These are phyloP conservation scores for Cryphonectria radicalis DNA, from an alignment of 2,329 filamentous ascomycete genomes.

Conservation along the genomic window DNA sequence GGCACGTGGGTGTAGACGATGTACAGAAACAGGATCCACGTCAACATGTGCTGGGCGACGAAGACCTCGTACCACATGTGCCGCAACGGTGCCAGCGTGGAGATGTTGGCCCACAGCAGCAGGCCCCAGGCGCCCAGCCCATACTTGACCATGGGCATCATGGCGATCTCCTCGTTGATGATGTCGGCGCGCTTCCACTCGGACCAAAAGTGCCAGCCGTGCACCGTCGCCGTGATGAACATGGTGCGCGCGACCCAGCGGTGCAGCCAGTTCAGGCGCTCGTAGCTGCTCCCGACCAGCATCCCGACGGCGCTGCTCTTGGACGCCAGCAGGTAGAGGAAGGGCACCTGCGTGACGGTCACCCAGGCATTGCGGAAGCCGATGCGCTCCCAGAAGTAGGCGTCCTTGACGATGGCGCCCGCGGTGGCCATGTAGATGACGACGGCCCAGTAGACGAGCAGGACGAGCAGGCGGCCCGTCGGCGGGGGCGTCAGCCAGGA, in stretches of 20 bases:
- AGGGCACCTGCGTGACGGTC: constrained; percentile 65
- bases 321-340: constrained; percentile 65
- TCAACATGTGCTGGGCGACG: constrained; percentile 68
- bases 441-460: constrained; percentile 62
- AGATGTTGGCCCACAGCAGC: constrained; percentile 67
- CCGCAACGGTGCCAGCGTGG: constrained; percentile 66
- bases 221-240: constrained; percentile 69
- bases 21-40: constrained; percentile 65
- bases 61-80: constrained; percentile 72
- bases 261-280: constrained; percentile 74
- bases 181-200: constrained; percentile 66
- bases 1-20: constrained; percentile 68
- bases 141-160: constrained; percentile 69
- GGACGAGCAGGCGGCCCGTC: constrained; percentile 57
- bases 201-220: constrained; percentile 71
- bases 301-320: constrained; percentile 64
- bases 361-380: constrained; percentile 72
- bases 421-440: constrained; percentile 61
- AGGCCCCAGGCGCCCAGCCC: constrained; percentile 70
- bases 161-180: constrained; percentile 59
- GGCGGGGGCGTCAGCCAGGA: constrained; percentile 64
- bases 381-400: constrained; percentile 66
- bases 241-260: constrained; percentile 73
- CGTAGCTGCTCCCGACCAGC: constrained; percentile 67
- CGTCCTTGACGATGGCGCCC: constrained; percentile 54